Conservation (phyloP, 495 filamentous ascomycete species). For the Xylaria curta region DNA sequence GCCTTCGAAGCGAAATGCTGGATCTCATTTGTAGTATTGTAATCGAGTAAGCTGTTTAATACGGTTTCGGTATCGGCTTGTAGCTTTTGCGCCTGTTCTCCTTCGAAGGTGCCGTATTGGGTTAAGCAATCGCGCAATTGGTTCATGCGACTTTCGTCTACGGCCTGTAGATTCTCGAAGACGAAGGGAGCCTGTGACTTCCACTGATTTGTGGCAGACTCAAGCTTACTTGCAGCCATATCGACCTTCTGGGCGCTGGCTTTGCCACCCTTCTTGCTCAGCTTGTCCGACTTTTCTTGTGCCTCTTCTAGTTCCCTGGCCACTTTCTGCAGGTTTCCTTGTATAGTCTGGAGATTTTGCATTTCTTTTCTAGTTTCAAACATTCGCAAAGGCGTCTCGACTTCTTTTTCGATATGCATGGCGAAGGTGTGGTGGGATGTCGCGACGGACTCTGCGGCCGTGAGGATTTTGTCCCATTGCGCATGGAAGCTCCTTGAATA, state of each 20-base stretch:
- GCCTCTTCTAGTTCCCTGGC: constrained; percentile 85
- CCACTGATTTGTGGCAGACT: constrained; percentile 84
- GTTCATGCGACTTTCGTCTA: constrained; percentile 89
- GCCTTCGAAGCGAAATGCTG: constrained; percentile 73
- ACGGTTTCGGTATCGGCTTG: constrained; percentile 80
- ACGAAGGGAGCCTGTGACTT: constrained; percentile 94
- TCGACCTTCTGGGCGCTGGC: constrained; percentile 82
- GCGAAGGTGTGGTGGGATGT: constrained; percentile 84
- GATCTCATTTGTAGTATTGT: constrained; percentile 88
- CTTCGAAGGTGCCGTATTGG: constrained; percentile 89
- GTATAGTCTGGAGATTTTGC: constrained; percentile 81
- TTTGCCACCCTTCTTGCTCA: constrained; percentile 78
- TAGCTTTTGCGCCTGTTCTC: constrained; percentile 82
- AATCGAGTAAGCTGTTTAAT: constrained; percentile 82
- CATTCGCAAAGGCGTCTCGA: constrained; percentile 82
- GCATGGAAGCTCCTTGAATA: constrained; percentile 78
- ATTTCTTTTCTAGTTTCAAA: constrained; percentile 77
- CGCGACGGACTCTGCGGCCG: constrained; percentile 78
- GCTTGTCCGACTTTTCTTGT: constrained; percentile 86
- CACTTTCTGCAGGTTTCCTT: constrained; percentile 77
- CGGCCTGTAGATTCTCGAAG: constrained; percentile 90
- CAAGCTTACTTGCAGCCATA: constrained; percentile 72
- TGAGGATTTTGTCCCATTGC: constrained; percentile 91
- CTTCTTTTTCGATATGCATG: constrained; percentile 85
- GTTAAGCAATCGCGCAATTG: constrained; percentile 92